phyloP scores from a whole-genome alignment of 1,284 basidiomycete genomes.

The Meira nashicola region DNA sequence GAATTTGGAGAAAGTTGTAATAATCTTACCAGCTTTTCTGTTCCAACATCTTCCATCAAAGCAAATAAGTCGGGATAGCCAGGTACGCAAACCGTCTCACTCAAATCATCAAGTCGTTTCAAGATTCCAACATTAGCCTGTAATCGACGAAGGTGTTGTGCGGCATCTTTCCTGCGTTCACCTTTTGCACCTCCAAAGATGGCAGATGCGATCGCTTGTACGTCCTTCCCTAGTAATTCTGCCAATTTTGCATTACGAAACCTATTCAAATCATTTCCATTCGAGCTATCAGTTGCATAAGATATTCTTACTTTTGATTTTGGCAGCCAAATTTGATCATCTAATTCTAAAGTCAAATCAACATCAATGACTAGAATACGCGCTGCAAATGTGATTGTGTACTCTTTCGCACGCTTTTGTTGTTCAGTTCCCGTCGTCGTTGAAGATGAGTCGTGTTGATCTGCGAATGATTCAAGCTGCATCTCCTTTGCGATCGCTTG shows the following conservation, averaged over 20 bases:
- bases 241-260: not conserved
- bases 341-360: not conserved
- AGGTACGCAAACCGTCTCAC: not conserved
- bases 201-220: not conserved
- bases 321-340: not conserved
- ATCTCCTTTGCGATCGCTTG: constrained; percentile 1
- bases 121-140: not conserved
- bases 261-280: not conserved
- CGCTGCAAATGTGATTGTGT: constrained; percentile 6
- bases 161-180: not conserved
- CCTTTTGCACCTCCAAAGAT: not conserved
- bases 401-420: not conserved
- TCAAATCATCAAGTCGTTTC: not conserved
- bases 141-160: not conserved
- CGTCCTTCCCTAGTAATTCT: not conserved
- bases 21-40: too few species aligned
- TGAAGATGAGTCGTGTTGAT: not conserved
- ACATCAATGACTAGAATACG: constrained; percentile 8
- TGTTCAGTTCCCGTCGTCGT: not conserved
- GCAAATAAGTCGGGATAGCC: constrained; percentile 6
- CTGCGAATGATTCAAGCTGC: constrained; percentile 4
- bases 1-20: too few species aligned
- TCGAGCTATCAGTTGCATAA: constrained; percentile 9
- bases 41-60: constrained; percentile 3
- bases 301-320: not conserved